Evolutionary conservation across 2,329 filamentous ascomycete genomes (phyloP).

Genomic region (Metarhizium guizhouense): DNA sequence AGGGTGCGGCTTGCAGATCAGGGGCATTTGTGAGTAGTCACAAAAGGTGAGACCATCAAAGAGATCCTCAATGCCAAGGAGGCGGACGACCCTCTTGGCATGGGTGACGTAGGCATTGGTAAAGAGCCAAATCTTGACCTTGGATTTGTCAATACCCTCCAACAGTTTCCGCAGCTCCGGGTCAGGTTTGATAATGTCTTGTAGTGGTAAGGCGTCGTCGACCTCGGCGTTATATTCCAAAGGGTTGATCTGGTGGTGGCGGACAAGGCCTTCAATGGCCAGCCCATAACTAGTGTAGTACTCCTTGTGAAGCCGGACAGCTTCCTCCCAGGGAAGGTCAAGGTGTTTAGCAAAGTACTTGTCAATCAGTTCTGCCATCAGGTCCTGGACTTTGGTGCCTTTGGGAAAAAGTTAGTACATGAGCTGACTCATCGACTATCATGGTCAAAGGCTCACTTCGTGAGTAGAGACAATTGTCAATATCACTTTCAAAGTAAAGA

Average conservation of each 20-base stretch:
- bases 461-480: conserved; percentile 95
- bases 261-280: conserved; percentile 90
- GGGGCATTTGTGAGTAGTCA: conserved; percentile 64
- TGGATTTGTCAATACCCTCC: conserved; percentile 70
- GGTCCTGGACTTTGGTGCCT: conserved; percentile 74
- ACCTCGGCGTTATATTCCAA: conserved; percentile 92
- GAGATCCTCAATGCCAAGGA: conserved; percentile 75
- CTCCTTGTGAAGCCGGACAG: conserved; percentile 74
- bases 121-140: conserved; percentile 86
- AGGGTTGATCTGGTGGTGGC: conserved; percentile 90
- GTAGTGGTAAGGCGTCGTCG: conserved; percentile 86
- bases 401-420: conserved; percentile 3
- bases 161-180: conserved; percentile 66
- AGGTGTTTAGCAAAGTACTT: conserved; percentile 60
- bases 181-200: conserved; percentile 73
- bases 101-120: conserved; percentile 95
- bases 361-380: conserved; percentile 79
- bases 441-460: conserved; percentile 50
- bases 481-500: conserved; percentile 58
- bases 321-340: conserved; percentile 64
- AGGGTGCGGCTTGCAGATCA: conserved; percentile 79
- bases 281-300: conserved; percentile 96
- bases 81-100: conserved; percentile 67
- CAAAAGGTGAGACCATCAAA: conserved; percentile 96
- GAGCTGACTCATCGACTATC: neutral